Conservation (phyloP, 1,139 yeast species). For the Taiozyma sp. region DNA sequence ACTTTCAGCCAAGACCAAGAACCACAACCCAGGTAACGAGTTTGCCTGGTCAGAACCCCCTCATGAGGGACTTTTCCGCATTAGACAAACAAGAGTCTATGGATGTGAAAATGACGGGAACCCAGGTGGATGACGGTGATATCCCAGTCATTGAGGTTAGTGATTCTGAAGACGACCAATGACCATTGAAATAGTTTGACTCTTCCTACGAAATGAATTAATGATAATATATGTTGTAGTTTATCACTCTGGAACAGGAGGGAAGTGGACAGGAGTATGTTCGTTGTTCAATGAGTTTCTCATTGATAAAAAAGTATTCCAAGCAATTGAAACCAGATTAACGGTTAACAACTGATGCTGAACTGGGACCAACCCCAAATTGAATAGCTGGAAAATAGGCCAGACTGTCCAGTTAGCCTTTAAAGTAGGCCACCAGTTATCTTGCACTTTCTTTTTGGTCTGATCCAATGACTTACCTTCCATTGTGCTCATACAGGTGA, state of each 20-base stretch:
- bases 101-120: not conserved
- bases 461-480: slow-evolving; percentile 42
- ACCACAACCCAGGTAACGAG: not conserved
- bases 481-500: slow-evolving; percentile 58
- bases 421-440: slow-evolving; percentile 58
- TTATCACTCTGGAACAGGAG: slow-evolving; percentile 33
- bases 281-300: slow-evolving; percentile 31
- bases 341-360: slow-evolving; percentile 65
- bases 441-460: slow-evolving; percentile 36
- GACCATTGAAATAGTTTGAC: not conserved
- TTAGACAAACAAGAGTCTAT: not conserved
- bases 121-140: not conserved
- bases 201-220: not conserved
- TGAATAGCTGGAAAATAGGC: slow-evolving; percentile 77
- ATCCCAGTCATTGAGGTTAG: not conserved
- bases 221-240: not conserved
- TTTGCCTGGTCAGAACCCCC: not conserved
- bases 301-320: slow-evolving; percentile 79
- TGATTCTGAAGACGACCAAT: not conserved
- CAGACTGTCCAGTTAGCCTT: slow-evolving; percentile 77
- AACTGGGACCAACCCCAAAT: slow-evolving; percentile 69
- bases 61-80: not conserved
- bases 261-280: slow-evolving; percentile 28
- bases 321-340: slow-evolving; percentile 68
- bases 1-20: not conserved